Base-by-base conservation (phyloP, 331 rosid genomes). In the Quercus phellos region DNA sequence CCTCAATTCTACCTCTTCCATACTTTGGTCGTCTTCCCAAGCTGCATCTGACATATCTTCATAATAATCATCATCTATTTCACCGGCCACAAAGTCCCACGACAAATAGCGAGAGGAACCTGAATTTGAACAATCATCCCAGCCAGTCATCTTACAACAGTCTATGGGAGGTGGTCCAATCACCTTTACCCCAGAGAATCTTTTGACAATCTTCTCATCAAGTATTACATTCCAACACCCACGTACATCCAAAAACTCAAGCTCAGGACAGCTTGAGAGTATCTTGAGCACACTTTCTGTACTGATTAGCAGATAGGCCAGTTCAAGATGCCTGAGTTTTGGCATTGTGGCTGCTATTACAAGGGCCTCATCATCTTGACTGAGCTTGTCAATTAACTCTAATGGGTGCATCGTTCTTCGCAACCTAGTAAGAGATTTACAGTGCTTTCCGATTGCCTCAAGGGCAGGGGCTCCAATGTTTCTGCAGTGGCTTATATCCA, bases 271-370 rank as follows among this genome's bases (percentile, higher is more conserved):
- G 74, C 53, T 67, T 21, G 69, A 14, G 14, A 79, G 51, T 53
- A 74, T 74, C 55, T 66, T 63, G 43, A 10, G 61, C 34, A 66
- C 79, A 54, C 51, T 51, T 26, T 79, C 83, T 22, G 75, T 79
- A 74, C 63, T 35, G 56, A 66, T 22, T 51, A 14, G 58, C 60
- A 38, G 43, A 67, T n/a, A 55, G 10, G 58, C 26, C 42, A 74
- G 42, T 50, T 67, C 70, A 73, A 73, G 83, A 11, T 79, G 79
- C 53, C 56, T 55, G 53, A 74, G 74, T 30, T 66, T 79, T 63
- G 74, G 83, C 83, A 79, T 79, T 74, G 83, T 74, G 24, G 78
- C 70, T 17, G 79, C 78, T 74, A 73, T 79, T 64, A 74, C 79
- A 54, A 79, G 8, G 22, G 61, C 83, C 74, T 73, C 83, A 0